Base-by-base conservation (phyloP, 768 basidiomycete species). In the Pleurotus tuoliensis region DNA sequence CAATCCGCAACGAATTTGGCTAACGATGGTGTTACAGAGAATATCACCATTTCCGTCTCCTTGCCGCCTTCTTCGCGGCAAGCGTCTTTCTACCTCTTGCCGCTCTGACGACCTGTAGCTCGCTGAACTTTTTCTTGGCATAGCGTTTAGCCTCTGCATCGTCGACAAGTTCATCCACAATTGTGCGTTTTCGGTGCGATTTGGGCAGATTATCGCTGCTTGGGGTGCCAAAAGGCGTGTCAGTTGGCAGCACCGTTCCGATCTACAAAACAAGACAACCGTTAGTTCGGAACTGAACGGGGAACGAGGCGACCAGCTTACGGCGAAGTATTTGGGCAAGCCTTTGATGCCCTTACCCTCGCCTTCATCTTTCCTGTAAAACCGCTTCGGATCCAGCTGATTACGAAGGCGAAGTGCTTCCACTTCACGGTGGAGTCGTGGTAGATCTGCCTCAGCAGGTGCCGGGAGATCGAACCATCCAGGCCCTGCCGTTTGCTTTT, bases 391-490 rank as follows among this genome's bases (percentile, higher is more conserved):
- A 64, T 97, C 94, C 16, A 97, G 80, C 56, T 92, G 88, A 66
- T 93, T 93, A 49, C 88, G 83, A 47, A 97, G 74, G 27, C 92
- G 87, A 56, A 95, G 75, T 0, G 94, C 88, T 67, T 95, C 90
- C 9, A 93, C 87, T 73, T 97, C 93, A 51, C 89, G 87, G 63
- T 93, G 73, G 40, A 94, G 70, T 38, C 84, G 80, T 37, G 92
- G 90, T 13, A 92, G 75, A 58, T 94, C 91, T 11, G 88, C 83
- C 62, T 90, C 88, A 12, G 82, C 70, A 18, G 93, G 92, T 15
- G 89, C 87, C 16, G 93, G 91, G 55, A 95, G 78, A 68, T 94
- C 90, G 67, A 92, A 94, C 92, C 93, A 96, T 56, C 81, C 80
- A 45, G 84, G 79, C 0, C 93, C 92, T 4, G 92, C 82, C 1